A percentile compares a stretch with the other conserved stretches of the same genome.
Conservation (phyloP, 345 rosid species). For the Xanthoceras sorbifolium region DNA sequence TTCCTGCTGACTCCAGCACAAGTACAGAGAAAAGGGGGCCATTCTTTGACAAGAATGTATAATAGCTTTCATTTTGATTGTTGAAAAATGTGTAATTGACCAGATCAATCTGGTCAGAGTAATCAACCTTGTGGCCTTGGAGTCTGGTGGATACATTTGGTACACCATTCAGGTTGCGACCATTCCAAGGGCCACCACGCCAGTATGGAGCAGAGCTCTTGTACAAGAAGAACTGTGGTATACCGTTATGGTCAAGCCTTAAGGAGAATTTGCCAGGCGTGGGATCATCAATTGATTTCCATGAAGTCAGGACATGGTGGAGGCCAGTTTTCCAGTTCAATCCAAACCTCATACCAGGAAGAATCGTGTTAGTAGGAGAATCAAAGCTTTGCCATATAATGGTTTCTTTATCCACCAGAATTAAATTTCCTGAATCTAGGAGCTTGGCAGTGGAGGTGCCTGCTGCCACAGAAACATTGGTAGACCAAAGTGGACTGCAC, state of each 20-base stretch:
- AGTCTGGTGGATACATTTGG: background rate
- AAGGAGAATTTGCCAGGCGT: background rate
- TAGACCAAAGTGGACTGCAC: constrained; percentile 19
- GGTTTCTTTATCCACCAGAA: constrained; percentile 6
- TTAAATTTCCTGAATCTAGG: constrained; percentile 33
- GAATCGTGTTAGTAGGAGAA: constrained; percentile 23
- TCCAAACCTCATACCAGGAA: constrained; percentile 11
- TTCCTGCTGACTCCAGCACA: constrained; percentile 10
- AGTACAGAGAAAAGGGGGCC: background rate
- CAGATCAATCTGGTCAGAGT: background rate
- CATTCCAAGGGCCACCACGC: constrained; percentile 22
- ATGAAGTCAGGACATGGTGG: background rate
- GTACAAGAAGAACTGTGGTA: background rate
- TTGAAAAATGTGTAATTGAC: background rate
- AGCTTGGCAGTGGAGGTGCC: constrained; percentile 13
- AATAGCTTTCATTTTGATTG: background rate
- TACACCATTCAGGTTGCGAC: background rate
- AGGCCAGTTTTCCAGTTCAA: background rate
- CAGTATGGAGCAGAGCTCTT: background rate
- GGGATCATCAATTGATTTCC: background rate
- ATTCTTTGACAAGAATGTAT: background rate
- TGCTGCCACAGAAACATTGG: constrained; percentile 7
- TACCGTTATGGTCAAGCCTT: constrained; percentile 6
- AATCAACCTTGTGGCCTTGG: background rate
- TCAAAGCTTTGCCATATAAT: constrained; percentile 51